Evolutionary conservation across 148 eudicot species (phyloP).

Genomic region (Rhododendron simsii): DNA sequence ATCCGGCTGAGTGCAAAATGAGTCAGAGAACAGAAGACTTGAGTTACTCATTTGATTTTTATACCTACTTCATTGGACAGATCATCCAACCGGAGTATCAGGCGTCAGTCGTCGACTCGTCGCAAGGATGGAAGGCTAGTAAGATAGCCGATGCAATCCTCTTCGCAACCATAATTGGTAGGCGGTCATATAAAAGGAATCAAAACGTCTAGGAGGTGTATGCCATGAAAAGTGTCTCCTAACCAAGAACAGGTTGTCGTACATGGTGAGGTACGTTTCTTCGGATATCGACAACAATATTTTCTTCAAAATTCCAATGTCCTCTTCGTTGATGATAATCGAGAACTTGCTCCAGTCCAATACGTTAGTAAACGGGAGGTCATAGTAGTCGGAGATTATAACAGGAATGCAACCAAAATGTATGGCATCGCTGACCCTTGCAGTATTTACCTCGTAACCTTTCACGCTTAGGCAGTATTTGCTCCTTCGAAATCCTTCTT

Average conservation of each 20-base stretch:
- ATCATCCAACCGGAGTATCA: not conserved
- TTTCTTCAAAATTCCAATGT: slow-evolving; percentile 16
- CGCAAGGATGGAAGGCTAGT: not conserved
- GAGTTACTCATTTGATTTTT: not conserved
- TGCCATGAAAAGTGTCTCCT: slow-evolving; percentile 41
- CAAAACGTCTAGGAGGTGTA: slow-evolving; percentile 22
- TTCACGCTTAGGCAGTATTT: slow-evolving; percentile 37
- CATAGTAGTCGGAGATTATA: slow-evolving; percentile 35
- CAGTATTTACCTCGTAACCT: slow-evolving; percentile 45
- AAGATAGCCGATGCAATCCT: slow-evolving; percentile 25
- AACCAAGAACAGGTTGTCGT: slow-evolving; percentile 24
- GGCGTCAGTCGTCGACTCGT: not conserved
- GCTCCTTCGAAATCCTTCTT: slow-evolving; percentile 33
- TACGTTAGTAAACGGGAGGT: slow-evolving; percentile 42
- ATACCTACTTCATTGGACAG: not conserved
- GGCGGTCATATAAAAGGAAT: slow-evolving; percentile 40
- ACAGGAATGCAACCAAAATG: slow-evolving; percentile 45
- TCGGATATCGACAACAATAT: slow-evolving; percentile 25
- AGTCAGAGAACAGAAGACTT: not conserved
- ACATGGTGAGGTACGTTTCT: slow-evolving; percentile 22
- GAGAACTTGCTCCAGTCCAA: slow-evolving; percentile 44
- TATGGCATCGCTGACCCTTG: slow-evolving; percentile 42
- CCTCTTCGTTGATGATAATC: slow-evolving; percentile 22
- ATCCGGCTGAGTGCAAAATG: too few species aligned
- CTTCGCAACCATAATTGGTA: slow-evolving; percentile 43